A percentile compares a stretch with the other conserved stretches of the same genome.
Evolutionary conservation across 208 protist genomes (phyloP).

Genomic region (Lotmaria passim): DNA sequence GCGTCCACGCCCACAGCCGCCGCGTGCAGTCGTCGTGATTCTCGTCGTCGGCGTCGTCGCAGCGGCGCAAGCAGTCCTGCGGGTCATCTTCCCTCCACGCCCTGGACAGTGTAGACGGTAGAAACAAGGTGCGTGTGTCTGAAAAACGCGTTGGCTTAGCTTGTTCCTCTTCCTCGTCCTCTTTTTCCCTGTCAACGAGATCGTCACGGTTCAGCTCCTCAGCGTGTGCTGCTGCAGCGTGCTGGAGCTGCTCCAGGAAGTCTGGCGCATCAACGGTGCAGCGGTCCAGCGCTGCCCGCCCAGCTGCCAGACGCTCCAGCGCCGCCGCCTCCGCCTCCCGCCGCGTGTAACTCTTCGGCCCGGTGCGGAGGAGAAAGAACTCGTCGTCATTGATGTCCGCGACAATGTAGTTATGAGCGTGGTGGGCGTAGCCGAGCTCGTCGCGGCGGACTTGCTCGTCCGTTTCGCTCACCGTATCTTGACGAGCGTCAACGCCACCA

Average conservation of each 20-base stretch:
- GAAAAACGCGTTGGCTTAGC: background rate
- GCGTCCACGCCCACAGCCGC: slow-evolving; percentile 27
- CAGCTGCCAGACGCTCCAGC: slow-evolving; percentile 6
- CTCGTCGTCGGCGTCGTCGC: background rate
- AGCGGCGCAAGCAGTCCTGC: background rate
- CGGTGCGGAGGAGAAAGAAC: slow-evolving; percentile 54
- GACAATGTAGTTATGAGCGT: slow-evolving; percentile 53
- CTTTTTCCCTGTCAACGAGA: background rate
- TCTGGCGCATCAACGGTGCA: slow-evolving; percentile 19
- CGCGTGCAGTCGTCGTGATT: slow-evolving; percentile 12
- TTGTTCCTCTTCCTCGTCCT: background rate
- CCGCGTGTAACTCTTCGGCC: slow-evolving; percentile 27
- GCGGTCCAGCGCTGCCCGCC: slow-evolving; percentile 12
- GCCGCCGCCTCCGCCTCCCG: slow-evolving; percentile 21
- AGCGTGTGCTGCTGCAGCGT: background rate
- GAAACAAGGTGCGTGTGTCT: background rate
- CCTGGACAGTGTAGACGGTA: background rate
- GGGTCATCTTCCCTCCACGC: slow-evolving; percentile 30
- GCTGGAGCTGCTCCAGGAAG: slow-evolving; percentile 4
- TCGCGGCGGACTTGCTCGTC: slow-evolving; percentile 28
- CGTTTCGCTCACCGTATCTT: background rate
- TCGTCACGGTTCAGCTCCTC: background rate
- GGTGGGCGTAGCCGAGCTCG: slow-evolving; percentile 46
- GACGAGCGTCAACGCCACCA: background rate
- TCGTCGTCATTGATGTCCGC: slow-evolving; percentile 87